Percentiles rank a stretch among this genome's conserved stretches.
These are phyloP conservation scores for Hygrophila difformis DNA, from an alignment of 257 asterid species.

Conservation along the genomic window DNA sequence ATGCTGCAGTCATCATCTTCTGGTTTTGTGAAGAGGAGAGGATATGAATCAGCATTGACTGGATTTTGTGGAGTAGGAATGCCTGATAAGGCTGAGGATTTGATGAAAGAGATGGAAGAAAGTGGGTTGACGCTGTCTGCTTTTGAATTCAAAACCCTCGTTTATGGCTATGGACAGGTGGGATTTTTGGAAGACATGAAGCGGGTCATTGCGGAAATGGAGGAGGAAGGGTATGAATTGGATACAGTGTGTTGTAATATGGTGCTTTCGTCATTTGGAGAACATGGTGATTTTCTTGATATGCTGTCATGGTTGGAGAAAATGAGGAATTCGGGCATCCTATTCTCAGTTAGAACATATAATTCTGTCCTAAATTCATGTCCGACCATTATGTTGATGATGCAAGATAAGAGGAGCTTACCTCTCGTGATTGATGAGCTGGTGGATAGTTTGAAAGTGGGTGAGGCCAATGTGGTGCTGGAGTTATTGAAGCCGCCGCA, in stretches of 20 bases:
- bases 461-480: conserved; percentile 43
- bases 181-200: conserved; percentile 70
- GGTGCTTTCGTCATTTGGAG: conserved; percentile 73
- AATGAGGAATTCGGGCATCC: conserved; percentile 38
- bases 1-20: conserved; percentile 43
- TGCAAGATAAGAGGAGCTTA: conserved; percentile 33
- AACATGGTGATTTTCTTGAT: conserved; percentile 38
- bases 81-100: conserved; percentile 53
- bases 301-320: conserved; percentile 57
- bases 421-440: conserved; percentile 53
- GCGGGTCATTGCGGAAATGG: conserved; percentile 42
- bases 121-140: conserved; percentile 44
- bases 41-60: conserved; percentile 47
- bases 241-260: conserved; percentile 75
- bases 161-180: conserved; percentile 67
- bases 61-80: conserved; percentile 58
- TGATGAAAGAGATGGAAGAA: conserved; percentile 56
- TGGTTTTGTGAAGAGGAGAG: conserved; percentile 50
- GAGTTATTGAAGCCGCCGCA: conserved; percentile 44
- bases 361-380: conserved; percentile 73
- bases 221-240: conserved; percentile 44
- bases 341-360: conserved; percentile 52
- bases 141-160: conserved; percentile 48
- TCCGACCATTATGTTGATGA: conserved; percentile 35
- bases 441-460: conserved; percentile 26